Evolutionary conservation across 441 rosid species (phyloP).

Genomic region (Mallotus japonicus): DNA sequence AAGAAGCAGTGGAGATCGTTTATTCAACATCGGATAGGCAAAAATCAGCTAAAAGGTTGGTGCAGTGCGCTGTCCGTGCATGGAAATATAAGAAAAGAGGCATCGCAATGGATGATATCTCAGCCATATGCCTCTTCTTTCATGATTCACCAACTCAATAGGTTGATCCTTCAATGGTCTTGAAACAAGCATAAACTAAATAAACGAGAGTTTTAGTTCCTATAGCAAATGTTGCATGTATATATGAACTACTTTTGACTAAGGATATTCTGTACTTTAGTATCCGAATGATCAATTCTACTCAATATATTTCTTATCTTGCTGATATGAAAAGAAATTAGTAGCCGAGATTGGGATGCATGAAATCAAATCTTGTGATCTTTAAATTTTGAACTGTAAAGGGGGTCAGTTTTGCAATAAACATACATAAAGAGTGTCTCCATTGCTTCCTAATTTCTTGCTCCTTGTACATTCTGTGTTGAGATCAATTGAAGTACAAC

Average conservation of each 20-base stretch:
- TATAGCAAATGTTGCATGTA: background rate
- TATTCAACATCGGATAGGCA: conserved; percentile 47
- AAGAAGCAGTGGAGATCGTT: conserved; percentile 80
- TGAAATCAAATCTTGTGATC: background rate
- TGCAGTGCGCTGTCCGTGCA: conserved; percentile 57
- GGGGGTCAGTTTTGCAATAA: background rate
- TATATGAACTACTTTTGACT: background rate
- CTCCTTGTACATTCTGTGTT: conserved; percentile 51
- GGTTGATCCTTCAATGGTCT: conserved; percentile 7
- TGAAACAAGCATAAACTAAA: background rate
- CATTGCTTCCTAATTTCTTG: conserved; percentile 44
- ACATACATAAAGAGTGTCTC: background rate
- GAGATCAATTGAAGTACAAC: conserved; percentile 79
- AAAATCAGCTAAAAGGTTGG: conserved; percentile 64
- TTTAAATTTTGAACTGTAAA: background rate
- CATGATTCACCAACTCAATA: conserved; percentile 25
- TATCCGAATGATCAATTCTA: background rate
- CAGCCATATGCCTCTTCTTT: conserved; percentile 86
- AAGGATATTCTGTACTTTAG: background rate
- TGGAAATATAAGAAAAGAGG: conserved; percentile 74
- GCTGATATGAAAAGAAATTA: background rate
- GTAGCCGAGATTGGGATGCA: background rate
- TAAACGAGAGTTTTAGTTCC: background rate
- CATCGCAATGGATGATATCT: conserved; percentile 78
- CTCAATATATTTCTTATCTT: background rate